phyloP scores from a whole-genome alignment of 2,329 filamentous ascomycete species.

The Verticillium zaregamsianum region DNA sequence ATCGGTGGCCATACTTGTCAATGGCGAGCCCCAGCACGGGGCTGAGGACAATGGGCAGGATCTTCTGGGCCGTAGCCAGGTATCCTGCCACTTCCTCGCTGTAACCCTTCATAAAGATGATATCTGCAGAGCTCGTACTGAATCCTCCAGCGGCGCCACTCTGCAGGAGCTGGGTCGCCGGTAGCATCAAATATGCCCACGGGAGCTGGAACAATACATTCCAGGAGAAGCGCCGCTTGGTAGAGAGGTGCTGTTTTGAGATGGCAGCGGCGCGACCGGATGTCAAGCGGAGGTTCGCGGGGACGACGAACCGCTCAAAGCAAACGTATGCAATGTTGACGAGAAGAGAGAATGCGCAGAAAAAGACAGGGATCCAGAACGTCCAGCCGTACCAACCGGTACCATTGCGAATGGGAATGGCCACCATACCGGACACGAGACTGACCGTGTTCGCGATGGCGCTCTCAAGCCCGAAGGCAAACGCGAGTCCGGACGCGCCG shows the following conservation, averaged over 20 bases:
- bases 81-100: slow-evolving; percentile 16
- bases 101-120: slow-evolving; percentile 19
- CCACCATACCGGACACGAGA: slow-evolving; percentile 18
- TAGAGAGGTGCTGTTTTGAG: slow-evolving; percentile 4
- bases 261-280: slow-evolving; percentile 11
- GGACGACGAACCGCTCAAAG: slow-evolving; percentile 15
- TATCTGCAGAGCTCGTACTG: slow-evolving; percentile 15
- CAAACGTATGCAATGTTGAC: slow-evolving; percentile 17
- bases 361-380: slow-evolving; percentile 17
- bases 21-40: slow-evolving; percentile 14
- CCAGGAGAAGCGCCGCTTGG: slow-evolving; percentile 15
- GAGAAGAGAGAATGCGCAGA: slow-evolving; percentile 13
- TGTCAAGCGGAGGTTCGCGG: slow-evolving; percentile 7
- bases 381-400: slow-evolving; percentile 20
- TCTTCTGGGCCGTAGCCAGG: slow-evolving; percentile 15
- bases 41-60: slow-evolving; percentile 15
- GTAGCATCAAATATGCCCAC: slow-evolving; percentile 18
- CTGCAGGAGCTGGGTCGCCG: slow-evolving; percentile 16
- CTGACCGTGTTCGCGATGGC: slow-evolving; percentile 16
- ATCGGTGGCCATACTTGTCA: slow-evolving; percentile 18
- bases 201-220: slow-evolving; percentile 12
- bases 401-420: slow-evolving; percentile 15
- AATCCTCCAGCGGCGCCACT: slow-evolving; percentile 17
- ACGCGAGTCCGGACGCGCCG: slow-evolving; percentile 15
- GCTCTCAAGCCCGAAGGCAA: slow-evolving; percentile 18